Base-by-base conservation (phyloP, 176 grass and related monocot species). In the Lolium rigidum region DNA sequence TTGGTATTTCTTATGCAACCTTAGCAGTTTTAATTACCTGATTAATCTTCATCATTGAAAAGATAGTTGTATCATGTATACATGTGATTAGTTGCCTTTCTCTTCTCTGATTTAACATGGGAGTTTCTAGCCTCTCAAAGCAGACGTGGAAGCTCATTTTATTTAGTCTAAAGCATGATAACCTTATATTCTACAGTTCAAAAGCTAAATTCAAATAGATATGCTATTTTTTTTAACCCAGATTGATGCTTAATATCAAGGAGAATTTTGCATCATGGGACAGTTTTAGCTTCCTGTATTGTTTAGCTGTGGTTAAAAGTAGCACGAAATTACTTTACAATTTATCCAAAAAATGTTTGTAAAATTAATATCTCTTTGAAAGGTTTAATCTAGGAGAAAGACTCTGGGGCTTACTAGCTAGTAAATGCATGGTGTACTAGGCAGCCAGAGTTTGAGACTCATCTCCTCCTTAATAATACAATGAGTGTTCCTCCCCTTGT, bases 361-460 rank as follows among this genome's bases (percentile, higher is more conserved):
- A 35, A 28, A 35, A 28, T 57, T 70, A 41, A 31, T 71, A 31
- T 71, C 43, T 86, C 8, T 79, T 80, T 16, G 10, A 48, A 50
- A 67, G 39, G 38, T 60, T 10, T 28, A 28, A 28, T 76, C 18
- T 13, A n/a, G n/a, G n/a, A n/a, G n/a, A n/a, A n/a, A n/a, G n/a
- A n/a, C n/a, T n/a, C n/a, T n/a, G n/a, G n/a, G n/a, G n/a, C n/a
- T n/a, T n/a, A n/a, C n/a, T n/a, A n/a, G n/a, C n/a, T n/a, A n/a
- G n/a, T n/a, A n/a, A n/a, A n/a, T n/a, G n/a, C n/a, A n/a, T n/a
- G n/a, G n/a, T n/a, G n/a, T n/a, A n/a, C n/a, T n/a, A n/a, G n/a
- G n/a, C n/a, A n/a, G n/a, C n/a, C n/a, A n/a, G n/a, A n/a, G n/a
- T n/a, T n/a, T n/a, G n/a, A n/a, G n/a, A n/a, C n/a, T n/a, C n/a